phyloP scores from a whole-genome alignment of 2,329 filamentous ascomycete species.

The Apiospora rasikravindrae region DNA sequence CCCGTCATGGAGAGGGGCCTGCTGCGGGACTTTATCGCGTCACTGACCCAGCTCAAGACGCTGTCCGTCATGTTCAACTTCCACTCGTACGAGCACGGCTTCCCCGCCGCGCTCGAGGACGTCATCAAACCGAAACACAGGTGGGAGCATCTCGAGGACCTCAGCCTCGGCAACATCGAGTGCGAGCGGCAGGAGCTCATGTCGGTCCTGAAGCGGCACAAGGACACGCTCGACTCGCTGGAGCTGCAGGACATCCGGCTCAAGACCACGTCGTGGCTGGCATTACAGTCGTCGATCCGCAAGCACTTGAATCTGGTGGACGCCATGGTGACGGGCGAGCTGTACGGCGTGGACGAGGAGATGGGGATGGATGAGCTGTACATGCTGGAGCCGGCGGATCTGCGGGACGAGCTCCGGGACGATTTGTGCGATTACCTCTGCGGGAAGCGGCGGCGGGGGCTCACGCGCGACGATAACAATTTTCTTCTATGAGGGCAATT shows the following conservation, averaged over 20 bases:
- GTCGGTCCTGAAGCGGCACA: conserved; percentile 32
- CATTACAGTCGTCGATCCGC: conserved; percentile 34
- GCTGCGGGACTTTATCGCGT: conserved; percentile 33
- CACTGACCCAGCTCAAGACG: conserved; percentile 30
- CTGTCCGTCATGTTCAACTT: conserved; percentile 31
- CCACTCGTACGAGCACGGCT: conserved; percentile 22
- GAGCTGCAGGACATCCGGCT: conserved; percentile 33
- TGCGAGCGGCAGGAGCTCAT: conserved; percentile 33
- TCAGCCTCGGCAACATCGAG: conserved; percentile 31
- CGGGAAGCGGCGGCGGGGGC: background rate
- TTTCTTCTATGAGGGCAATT: background rate
- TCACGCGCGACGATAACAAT: background rate
- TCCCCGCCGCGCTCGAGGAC: conserved; percentile 27
- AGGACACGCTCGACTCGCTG: conserved; percentile 31
- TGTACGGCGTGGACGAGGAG: conserved; percentile 27
- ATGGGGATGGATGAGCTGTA: conserved; percentile 19
- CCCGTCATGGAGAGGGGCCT: conserved; percentile 28
- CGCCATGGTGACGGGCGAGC: conserved; percentile 33
- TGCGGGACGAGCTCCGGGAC: background rate
- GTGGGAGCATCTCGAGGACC: conserved; percentile 32
- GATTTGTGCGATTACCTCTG: conserved; percentile 18
- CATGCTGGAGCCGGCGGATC: conserved; percentile 1
- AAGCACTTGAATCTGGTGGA: conserved; percentile 30
- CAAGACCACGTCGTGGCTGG: conserved; percentile 32
- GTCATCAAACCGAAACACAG: conserved; percentile 32